Conservation (phyloP, 2,329 filamentous ascomycete species). For the Triangularia verruculosa region DNA sequence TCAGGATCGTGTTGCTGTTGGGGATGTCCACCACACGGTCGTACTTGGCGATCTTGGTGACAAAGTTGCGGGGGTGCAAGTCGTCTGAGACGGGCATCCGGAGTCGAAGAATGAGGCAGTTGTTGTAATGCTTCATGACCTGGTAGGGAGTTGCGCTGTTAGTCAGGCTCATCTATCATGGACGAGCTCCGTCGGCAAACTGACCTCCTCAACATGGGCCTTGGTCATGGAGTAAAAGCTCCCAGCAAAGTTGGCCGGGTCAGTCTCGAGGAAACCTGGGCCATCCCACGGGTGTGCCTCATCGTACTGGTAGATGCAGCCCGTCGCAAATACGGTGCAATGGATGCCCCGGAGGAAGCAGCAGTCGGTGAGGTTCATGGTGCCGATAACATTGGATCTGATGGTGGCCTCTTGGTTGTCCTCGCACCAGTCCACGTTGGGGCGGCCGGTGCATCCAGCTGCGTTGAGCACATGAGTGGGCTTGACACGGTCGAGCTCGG, state of each 20-base stretch:
- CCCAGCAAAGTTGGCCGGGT: conserved; percentile 61
- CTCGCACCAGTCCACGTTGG: conserved; percentile 71
- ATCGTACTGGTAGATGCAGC: conserved; percentile 66
- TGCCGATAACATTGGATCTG: conserved; percentile 64
- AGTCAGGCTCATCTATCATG: background rate
- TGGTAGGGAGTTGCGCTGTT: conserved; percentile 28
- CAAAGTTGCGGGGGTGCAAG: conserved; percentile 63
- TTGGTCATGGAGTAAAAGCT: conserved; percentile 69
- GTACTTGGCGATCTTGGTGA: conserved; percentile 67
- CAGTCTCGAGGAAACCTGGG: conserved; percentile 58
- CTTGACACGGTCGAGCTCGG: conserved; percentile 55
- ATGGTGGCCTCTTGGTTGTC: conserved; percentile 66
- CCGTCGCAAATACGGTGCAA: conserved; percentile 64
- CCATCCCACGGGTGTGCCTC: conserved; percentile 58
- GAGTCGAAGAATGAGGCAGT: conserved; percentile 61
- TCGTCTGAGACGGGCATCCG: conserved; percentile 69
- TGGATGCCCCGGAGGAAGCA: conserved; percentile 59
- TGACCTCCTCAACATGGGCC: conserved; percentile 61
- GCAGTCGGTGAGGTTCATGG: conserved; percentile 60
- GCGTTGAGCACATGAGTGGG: conserved; percentile 66
- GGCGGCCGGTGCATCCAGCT: conserved; percentile 63
- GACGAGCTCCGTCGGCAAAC: conserved; percentile 22
- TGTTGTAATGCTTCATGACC: conserved; percentile 60
- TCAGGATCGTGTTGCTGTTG: conserved; percentile 65
- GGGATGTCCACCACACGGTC: conserved; percentile 64